A percentile compares a stretch with the other conserved stretches of the same genome.
These are phyloP conservation scores for Fusarium musae DNA, from an alignment of 2,329 filamentous ascomycete genomes.

Conservation along the genomic window DNA sequence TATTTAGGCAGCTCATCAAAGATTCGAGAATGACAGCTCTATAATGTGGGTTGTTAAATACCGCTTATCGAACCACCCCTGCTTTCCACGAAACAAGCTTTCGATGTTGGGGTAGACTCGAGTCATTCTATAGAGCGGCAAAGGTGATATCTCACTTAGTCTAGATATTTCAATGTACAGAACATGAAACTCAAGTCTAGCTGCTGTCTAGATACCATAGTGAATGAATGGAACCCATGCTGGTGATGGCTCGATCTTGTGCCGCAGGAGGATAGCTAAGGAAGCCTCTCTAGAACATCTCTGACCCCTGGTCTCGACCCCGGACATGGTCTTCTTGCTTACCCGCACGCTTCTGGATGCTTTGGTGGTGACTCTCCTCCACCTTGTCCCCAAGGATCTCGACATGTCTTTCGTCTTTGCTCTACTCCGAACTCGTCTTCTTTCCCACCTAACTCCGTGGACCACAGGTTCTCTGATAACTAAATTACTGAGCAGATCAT, in stretches of 20 bases:
- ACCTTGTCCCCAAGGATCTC: background rate
- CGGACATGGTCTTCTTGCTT: rapidly evolving
- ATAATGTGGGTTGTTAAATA: constrained; percentile 3
- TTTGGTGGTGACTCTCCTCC: background rate
- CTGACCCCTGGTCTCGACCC: background rate
- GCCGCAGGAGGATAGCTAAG: background rate
- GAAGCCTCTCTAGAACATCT: background rate
- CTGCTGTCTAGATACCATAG: background rate
- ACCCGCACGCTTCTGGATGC: background rate
- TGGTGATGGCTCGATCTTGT: background rate
- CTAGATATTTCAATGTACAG: rapidly evolving
- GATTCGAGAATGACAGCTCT: background rate
- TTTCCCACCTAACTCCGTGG: background rate
- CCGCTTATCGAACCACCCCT: constrained; percentile 52
- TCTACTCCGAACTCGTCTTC: background rate
- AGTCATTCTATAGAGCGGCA: constrained; percentile 22
- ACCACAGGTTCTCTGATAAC: background rate
- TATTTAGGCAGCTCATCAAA: constrained; percentile 8
- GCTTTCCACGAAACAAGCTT: constrained; percentile 45
- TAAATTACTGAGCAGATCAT: rapidly evolving
- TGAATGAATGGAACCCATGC: background rate
- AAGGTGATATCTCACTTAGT: no score
- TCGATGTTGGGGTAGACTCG: constrained; percentile 56
- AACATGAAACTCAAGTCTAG: rapidly evolving
- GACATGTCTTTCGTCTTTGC: background rate